These are phyloP conservation scores for Chlamydomonas sp. DNA, from an alignment of 139 green algal species.

Conservation along the genomic window DNA sequence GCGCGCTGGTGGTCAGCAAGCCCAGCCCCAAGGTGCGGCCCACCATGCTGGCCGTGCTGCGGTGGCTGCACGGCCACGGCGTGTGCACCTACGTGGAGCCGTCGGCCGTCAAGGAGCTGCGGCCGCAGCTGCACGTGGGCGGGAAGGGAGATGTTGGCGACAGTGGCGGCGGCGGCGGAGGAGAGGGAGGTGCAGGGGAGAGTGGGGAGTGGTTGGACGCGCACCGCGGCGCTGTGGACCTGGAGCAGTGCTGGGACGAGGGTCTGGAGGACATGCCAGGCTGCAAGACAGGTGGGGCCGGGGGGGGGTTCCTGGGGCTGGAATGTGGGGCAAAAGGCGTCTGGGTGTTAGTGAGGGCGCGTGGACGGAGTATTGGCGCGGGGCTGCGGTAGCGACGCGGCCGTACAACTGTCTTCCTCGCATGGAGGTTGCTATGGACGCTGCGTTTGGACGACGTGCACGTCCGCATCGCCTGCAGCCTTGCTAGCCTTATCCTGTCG, in stretches of 20 bases:
- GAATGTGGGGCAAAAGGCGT: not conserved
- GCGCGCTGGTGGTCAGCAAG: constrained; percentile 51
- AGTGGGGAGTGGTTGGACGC: not conserved
- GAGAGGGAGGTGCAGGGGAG: no score
- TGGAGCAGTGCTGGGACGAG: no score
- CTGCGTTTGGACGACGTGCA: no score
- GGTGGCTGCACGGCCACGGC: constrained; percentile 29
- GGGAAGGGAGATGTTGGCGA: not conserved
- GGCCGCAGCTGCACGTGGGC: not conserved
- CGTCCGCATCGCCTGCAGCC: no score
- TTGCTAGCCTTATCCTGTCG: no score
- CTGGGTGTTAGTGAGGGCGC: no score
- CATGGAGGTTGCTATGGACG: no score
- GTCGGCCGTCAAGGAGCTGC: not conserved
- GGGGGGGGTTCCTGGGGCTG: not conserved
- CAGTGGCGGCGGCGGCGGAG: not conserved
- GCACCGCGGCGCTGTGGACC: not conserved
- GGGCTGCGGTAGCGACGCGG: no score
- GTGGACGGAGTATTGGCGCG: no score
- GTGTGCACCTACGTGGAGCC: constrained; percentile 32
- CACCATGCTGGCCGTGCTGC: constrained; percentile 1
- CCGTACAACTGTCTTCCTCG: no score
- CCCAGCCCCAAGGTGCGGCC: constrained; percentile 28
- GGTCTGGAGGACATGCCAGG: not conserved
- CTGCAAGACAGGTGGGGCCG: not conserved